These are phyloP conservation scores for Salix exigua DNA, from an alignment of 345 rosid genomes.

Conservation along the genomic window DNA sequence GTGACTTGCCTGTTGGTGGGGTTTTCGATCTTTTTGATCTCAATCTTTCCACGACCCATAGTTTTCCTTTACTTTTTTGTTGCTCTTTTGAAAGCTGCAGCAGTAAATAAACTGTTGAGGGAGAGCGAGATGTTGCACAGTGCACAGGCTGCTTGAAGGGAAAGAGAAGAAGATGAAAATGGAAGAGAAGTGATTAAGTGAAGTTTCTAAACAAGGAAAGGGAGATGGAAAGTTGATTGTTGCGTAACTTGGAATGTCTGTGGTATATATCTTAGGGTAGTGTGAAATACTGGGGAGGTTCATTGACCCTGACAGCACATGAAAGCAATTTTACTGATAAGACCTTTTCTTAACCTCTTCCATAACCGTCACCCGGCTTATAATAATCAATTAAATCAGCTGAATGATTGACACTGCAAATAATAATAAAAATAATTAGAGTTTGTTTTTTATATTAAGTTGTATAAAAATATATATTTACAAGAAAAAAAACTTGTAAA, in stretches of 20 bases:
- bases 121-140: not conserved
- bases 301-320: not conserved
- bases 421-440: no score
- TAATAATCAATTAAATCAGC: no score
- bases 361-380: not conserved
- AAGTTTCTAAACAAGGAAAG: conserved; percentile 21
- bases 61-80: not conserved
- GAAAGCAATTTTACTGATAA: not conserved
- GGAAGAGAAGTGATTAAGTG: not conserved
- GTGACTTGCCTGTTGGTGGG: conserved; percentile 60
- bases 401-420: no score
- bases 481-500: no score
- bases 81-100: not conserved
- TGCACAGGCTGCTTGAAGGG: not conserved
- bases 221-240: conserved; percentile 26
- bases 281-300: not conserved
- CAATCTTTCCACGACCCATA: conserved; percentile 64
- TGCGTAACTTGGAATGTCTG: conserved; percentile 22
- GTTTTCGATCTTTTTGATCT: conserved; percentile 64
- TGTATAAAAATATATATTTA: no score
- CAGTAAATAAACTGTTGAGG: not conserved
- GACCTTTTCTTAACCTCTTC: not conserved
- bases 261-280: not conserved
- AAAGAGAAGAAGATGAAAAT: not conserved
- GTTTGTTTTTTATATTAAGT: no score